Evolutionary conservation across 352 stramenopile genomes (phyloP), one percentile per base, ranked within the genome.

Genomic region (Globisporangium camurandrum): DNA sequence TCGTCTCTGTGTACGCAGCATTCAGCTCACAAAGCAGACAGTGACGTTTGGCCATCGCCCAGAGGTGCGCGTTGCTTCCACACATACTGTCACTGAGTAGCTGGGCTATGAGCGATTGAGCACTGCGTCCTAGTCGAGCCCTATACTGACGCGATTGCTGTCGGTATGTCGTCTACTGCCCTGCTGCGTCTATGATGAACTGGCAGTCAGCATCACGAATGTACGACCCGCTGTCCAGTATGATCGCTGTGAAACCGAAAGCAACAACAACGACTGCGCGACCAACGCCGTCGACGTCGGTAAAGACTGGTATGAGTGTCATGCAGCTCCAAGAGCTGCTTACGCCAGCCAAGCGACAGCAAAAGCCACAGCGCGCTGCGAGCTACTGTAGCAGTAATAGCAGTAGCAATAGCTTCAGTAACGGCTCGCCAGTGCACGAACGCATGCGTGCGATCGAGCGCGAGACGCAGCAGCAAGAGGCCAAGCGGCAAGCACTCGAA

Each of bases 21-120:
- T 49, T 1, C 57, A 60, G n/a, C 51, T 75, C 33, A 67, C 69
- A 2, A 72, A 66, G 11, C 66, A 84, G 46, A 56, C 66, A 17
- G 63, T 83, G 52, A 81, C 69, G 0, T 93, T 93, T 43, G 81
- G 78, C 28, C 81, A 93, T 55, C 78, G 81, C 4, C 81, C 76
- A 27, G 57, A 49, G 16, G 14, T 51, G 27, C 44, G 31, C 20
- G 12, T 3, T 16, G 8, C 14, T 20, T 17, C 11, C 11, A 17
- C 33, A 39, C 33, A 12, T 38, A n/a, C n/a, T n/a, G n/a, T n/a
- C n/a, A n/a, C n/a, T n/a, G n/a, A n/a, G n/a, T n/a, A n/a, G n/a
- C n/a, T n/a, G n/a, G n/a, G n/a, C n/a, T n/a, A n/a, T n/a, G n/a
- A n/a, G n/a, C n/a, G n/a, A n/a, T n/a, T n/a, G n/a, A n/a, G n/a